Percentiles rank a stretch among this genome's conserved stretches.
Evolutionary conservation across 352 stramenopile species (phyloP).

Genomic region (Pythium folliculosum): DNA sequence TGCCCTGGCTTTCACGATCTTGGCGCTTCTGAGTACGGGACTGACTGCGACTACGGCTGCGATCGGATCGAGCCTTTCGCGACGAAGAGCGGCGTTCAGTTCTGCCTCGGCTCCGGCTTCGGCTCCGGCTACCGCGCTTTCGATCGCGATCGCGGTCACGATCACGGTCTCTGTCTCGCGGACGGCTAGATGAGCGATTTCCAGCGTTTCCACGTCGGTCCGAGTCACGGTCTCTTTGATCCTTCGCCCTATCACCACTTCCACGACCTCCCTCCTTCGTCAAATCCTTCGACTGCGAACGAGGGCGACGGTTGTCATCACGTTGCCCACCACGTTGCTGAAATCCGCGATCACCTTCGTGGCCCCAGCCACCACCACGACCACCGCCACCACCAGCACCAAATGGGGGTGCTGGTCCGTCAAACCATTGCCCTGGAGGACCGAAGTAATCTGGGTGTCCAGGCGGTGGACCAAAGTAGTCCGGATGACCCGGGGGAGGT

Average conservation of each 20-base stretch:
- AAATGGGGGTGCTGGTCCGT: constrained; percentile 58
- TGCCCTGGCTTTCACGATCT: constrained; percentile 36
- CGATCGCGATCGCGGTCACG: constrained; percentile 12
- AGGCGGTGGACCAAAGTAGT: constrained; percentile 74
- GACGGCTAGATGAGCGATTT: constrained; percentile 35
- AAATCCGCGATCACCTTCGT: constrained; percentile 42
- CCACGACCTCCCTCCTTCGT: constrained; percentile 33
- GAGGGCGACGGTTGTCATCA: constrained; percentile 47
- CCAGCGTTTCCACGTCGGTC: constrained; percentile 13
- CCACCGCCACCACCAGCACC: constrained; percentile 35
- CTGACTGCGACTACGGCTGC: constrained; percentile 57
- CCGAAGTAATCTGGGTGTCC: constrained; percentile 81
- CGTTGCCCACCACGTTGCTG: constrained; percentile 34
- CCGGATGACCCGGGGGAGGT: constrained; percentile 49
- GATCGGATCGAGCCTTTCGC: constrained; percentile 36
- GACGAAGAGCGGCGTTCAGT: constrained; percentile 20
- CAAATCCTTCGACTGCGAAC: constrained; percentile 45
- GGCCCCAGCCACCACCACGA: constrained; percentile 43
- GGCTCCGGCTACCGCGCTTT: constrained; percentile 38
- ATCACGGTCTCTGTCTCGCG: constrained; percentile 22
- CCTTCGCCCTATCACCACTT: constrained; percentile 31
- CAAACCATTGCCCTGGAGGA: constrained; percentile 68
- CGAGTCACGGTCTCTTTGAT: constrained; percentile 33
- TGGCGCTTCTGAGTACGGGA: constrained; percentile 47
- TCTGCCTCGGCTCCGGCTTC: constrained; percentile 34